Base-by-base conservation (phyloP, 345 rosid species). In the Aethionema arabicum region DNA sequence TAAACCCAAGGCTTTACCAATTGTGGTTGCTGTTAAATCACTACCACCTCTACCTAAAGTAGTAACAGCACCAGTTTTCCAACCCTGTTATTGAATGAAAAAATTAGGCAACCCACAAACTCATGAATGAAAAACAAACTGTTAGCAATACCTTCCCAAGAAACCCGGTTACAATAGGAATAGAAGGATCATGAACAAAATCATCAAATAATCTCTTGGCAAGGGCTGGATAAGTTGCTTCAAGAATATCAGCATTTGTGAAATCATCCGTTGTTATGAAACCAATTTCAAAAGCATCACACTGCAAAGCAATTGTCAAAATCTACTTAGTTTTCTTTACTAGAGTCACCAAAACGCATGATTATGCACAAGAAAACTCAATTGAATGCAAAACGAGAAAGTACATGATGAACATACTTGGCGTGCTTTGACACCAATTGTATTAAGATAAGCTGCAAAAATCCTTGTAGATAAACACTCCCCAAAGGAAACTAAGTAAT, bases 1-100 rank as follows among this genome's bases (percentile, higher is more conserved):
- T 78, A 93, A 79, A 41, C 95, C 90, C 72, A 93, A 74, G 43
- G 97, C 95, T 78, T 93, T 93, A 56, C 99, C 97, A 55, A 93
- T 93, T 48, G 96, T 85, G 65, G 99, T 93, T 67, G 97, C 99
- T 5, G 99, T 90, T 79, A 93, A 82, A 77, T 93, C 99, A 74
- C 99, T 93, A 51, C 99, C 99, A 64, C 99, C 99, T 60, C 99
- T 80, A 52, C 99, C 99, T 52, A 93, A 73, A 5, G 99, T 93
- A 59, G 99, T 93, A 67, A 87, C 75, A 61, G 90, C 99, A 79
- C 90, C 71, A 68, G 99, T 74, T 82, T 80, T 86, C 92, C 96
- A 93, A 40, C 97, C 97, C 99, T 93, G 45, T 48, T 53, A 66
- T 74, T 53, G 32, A 45, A 39, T 21, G 5, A 39, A 59, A 4